A percentile compares a stretch with the other conserved stretches of the same genome.
Conservation (phyloP, 176 grass and related monocot genomes). For the Elymus sibiricus region DNA sequence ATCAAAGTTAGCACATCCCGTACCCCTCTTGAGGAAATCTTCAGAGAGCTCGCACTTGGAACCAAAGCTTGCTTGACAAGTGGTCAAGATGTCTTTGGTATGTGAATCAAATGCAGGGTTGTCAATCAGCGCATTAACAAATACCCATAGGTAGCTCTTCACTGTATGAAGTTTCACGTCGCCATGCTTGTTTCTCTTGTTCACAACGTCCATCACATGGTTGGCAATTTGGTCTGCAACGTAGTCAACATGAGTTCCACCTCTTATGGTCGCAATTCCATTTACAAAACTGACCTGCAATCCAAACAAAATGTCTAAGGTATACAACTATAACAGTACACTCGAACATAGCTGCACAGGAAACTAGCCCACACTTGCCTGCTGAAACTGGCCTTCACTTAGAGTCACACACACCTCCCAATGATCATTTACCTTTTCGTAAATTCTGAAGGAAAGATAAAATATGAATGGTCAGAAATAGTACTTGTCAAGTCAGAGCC, state of each 20-base stretch:
- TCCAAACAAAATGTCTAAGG: no score
- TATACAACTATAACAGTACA: no score
- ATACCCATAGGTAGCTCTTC: conserved; percentile 83
- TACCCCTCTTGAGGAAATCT: conserved; percentile 69
- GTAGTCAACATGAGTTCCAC: no score
- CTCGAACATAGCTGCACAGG: neutral
- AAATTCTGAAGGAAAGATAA: conserved; percentile 30
- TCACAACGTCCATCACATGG: no score
- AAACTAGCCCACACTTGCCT: conserved; percentile 31
- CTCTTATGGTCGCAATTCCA: no score
- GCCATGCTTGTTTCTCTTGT: no score
- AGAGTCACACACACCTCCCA: no score
- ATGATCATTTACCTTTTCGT: conserved; percentile 58
- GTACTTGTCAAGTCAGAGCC: neutral
- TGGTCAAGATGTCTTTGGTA: conserved; percentile 91
- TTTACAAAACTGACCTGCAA: no score
- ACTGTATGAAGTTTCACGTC: conserved; percentile 72
- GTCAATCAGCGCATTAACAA: conserved; percentile 83
- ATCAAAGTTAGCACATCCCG: neutral
- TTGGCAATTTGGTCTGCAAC: no score
- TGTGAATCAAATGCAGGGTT: conserved; percentile 97
- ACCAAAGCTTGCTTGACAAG: conserved; percentile 79
- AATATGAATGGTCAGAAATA: neutral
- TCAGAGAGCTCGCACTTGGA: no score
- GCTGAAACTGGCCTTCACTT: conserved; percentile 95